Conservation (phyloP, 2,329 filamentous ascomycete genomes). For the Fusarium phyllophilum region DNA sequence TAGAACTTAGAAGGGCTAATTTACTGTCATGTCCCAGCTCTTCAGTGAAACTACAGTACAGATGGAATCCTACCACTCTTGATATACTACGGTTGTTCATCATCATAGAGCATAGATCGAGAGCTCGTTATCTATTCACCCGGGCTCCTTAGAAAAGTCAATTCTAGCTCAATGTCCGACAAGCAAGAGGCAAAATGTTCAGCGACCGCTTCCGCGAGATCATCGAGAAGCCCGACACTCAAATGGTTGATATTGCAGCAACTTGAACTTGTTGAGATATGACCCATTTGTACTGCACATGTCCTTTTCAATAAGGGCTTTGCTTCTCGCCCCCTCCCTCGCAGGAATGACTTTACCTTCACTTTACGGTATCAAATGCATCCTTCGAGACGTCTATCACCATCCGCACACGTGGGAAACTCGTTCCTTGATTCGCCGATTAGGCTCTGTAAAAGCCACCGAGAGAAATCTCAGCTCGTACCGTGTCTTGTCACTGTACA, state of each 20-base stretch:
- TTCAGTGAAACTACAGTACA: background rate
- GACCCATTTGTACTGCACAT: background rate
- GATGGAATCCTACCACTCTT: background rate
- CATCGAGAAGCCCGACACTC: background rate
- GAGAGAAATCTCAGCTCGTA: slow-evolving; percentile 20
- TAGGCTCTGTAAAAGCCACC: slow-evolving; percentile 29
- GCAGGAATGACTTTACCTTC: slow-evolving; percentile 1
- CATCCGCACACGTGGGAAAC: slow-evolving; percentile 38
- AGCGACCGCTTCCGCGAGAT: background rate
- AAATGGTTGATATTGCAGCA: background rate
- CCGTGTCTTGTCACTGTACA: slow-evolving; percentile 32
- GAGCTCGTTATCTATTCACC: background rate
- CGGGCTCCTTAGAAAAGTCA: background rate
- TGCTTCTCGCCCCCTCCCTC: background rate
- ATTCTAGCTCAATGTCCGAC: background rate
- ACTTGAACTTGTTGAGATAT: background rate
- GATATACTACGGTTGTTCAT: background rate
- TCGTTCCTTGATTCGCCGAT: slow-evolving; percentile 34
- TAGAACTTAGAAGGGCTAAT: background rate
- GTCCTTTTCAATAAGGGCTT: background rate
- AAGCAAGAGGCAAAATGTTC: background rate
- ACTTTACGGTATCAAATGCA: background rate
- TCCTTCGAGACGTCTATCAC: slow-evolving; percentile 12
- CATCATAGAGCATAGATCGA: background rate
- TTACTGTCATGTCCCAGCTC: slow-evolving; percentile 34